Conservation (phyloP, 225 moss, liverwort and hornwort genomes). For the Sphagnum contortum region DNA sequence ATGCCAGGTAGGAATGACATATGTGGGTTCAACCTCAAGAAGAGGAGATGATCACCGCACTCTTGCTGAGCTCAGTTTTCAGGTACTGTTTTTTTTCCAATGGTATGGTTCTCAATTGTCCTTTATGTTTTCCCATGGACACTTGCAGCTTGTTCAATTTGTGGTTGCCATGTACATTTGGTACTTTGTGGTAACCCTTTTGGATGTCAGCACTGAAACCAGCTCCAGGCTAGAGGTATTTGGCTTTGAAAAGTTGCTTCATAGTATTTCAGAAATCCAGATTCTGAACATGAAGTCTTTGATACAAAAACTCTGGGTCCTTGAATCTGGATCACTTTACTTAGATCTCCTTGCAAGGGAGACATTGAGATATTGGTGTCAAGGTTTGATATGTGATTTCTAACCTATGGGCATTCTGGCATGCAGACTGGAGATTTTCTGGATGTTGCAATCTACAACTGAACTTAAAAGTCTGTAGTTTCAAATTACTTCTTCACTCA, state of each 20-base stretch:
- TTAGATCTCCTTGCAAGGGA: too few species aligned
- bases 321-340: too few species aligned
- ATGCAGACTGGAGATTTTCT: slow-evolving; percentile 61
- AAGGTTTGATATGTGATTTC: too few species aligned
- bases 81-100: slow-evolving; percentile 15
- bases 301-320: too few species aligned
- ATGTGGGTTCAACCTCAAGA: slow-evolving; percentile 41
- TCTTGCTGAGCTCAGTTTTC: slow-evolving; percentile 61
- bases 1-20: slow-evolving; percentile 49
- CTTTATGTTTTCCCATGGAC: background rate
- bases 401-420: background rate
- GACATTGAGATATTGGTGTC: too few species aligned
- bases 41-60: slow-evolving; percentile 48
- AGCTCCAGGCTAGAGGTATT: background rate
- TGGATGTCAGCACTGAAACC: too few species aligned
- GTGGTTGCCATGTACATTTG: background rate
- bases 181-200: too few species aligned
- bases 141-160: background rate
- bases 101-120: too few species aligned
- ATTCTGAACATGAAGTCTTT: too few species aligned
- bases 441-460: slow-evolving; percentile 45
- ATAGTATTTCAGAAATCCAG: background rate
- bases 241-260: background rate
- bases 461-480: too few species aligned
- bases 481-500: too few species aligned